Evolutionary conservation across 441 rosid genomes (phyloP), one percentile per base, ranked within the genome.

Genomic region (Geranium incanum): DNA sequence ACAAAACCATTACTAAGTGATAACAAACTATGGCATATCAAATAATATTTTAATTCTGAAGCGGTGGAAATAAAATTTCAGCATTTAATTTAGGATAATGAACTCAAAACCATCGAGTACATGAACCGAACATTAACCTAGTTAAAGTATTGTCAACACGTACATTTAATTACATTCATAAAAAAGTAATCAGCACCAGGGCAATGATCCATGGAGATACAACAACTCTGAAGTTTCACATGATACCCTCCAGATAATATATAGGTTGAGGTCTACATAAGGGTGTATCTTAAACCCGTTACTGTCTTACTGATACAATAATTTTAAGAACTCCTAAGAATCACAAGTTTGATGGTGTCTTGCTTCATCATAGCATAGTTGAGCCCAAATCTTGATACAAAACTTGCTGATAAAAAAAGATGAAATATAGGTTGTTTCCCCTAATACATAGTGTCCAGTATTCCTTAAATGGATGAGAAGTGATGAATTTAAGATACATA

Each of bases 401-500:
- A 28, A 28, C 33, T 28, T 28, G 33, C 33, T 2, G 33, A 28
- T 28, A 28, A 28, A 28, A 28, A 28, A 28, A 59, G 65, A 8
- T 59, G 21, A 6, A 5, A 59, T 3, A 19, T 18, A 18, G 12
- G 21, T 59, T 59, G 33, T 41, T 41, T 41, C 9, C 65, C 65
- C 33, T 19, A 19, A 18, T 41, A 41, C 48, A 41, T 41, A 41
- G 48, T 9, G 8, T 21, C 28, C 7, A 21, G 8, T 6, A n/a
- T 59, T 59, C 65, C 65, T 19, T 19, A 59, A 3, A 6, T n/a
- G 65, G 13, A 6, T 7, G 36, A 4, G 11, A 59, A 6, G 9
- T 41, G 48, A 41, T 41, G 28, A 59, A 59, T 59, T 5, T 19
- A 71, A 76, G 73, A 70, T 60, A 52, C 23, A 78, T 41, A 57